Evolutionary conservation across 1,284 basidiomycete genomes (phyloP).

Genomic region (Malassezia slooffiae): DNA sequence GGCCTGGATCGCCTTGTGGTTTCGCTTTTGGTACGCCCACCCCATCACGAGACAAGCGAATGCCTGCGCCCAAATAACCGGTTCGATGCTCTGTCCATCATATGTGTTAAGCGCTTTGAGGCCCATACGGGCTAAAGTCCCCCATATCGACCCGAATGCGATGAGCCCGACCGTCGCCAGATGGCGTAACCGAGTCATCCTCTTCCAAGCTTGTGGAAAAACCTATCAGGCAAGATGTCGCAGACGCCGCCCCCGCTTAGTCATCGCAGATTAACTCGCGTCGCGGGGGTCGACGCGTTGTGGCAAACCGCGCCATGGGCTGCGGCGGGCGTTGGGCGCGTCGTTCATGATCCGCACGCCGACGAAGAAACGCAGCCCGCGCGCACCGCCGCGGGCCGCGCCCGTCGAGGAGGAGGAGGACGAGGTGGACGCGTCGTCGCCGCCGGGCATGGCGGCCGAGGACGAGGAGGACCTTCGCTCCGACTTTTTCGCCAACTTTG

Average conservation of each 20-base stretch:
- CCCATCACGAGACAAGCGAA: conserved; percentile 80
- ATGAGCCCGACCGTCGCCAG: conserved; percentile 38
- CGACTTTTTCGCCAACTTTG: conserved; percentile 7
- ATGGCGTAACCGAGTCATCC: conserved; percentile 12
- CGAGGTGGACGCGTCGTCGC: conserved; percentile 5
- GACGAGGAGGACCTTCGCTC: conserved; percentile 12
- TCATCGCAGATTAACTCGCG: too few species aligned
- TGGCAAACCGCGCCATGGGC: too few species aligned
- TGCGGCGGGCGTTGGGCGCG: too few species aligned
- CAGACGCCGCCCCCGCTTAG: background rate
- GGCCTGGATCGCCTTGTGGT: conserved; percentile 21
- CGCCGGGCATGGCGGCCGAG: background rate
- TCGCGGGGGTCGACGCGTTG: too few species aligned
- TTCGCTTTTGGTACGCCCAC: conserved; percentile 38
- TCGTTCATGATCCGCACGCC: too few species aligned
- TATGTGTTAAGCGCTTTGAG: conserved; percentile 53
- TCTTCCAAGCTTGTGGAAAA: too few species aligned
- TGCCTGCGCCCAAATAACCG: conserved; percentile 75
- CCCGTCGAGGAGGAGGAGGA: conserved; percentile 10
- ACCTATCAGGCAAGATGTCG: too few species aligned
- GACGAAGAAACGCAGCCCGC: too few species aligned
- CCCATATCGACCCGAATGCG: conserved; percentile 46
- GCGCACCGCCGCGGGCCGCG: background rate
- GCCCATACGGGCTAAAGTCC: conserved; percentile 47
- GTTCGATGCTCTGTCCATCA: conserved; percentile 64